Base-by-base conservation (phyloP, 805 yeast species). In the Torulaspora indica region DNA sequence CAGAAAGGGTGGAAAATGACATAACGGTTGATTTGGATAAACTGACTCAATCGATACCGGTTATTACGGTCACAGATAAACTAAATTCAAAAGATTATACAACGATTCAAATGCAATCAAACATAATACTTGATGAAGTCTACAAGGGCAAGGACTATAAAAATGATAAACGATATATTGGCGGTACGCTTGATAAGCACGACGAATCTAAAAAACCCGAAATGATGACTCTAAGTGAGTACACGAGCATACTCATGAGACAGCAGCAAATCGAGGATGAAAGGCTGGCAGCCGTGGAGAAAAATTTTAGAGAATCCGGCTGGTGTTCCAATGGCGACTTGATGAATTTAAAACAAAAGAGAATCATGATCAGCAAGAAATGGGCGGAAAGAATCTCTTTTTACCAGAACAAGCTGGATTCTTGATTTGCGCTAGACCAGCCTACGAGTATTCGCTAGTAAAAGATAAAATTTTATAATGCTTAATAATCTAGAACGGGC, bases 351-450 rank as follows among this genome's bases (percentile, higher is more conserved):
- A 53, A 55, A 38, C 55, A 54, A 33, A 61, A 61, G 40, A 48
- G 64, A 32, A 47, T 56, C 7, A 42, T 57, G 5, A 54, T 57
- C n/a, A 58, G 56, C 42, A 57, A 53, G 40, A 55, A 55, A 42
- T 61, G 66, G 66, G 61, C 60, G 1, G 65, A 61, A 39, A 55
- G 62, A 40, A 59, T 61, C 12, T 54, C 57, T 2, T 56, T 46
- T 44, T 60, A 60, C 36, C 58, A 56, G 28, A 48, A 46, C 18
- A 53, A 51, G 35, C 32, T 55, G 14, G 57, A 55, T 33, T 52
- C 44, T 18, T 53, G 34, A 39, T 22, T 29, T 38, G 13, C 29
- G 12, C 22, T 9, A n/a, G n/a, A n/a, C n/a, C n/a, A n/a, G n/a
- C n/a, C n/a, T n/a, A n/a, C n/a, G n/a, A n/a, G 10, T 18, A 31